phyloP scores from a whole-genome alignment of 2,329 filamentous ascomycete genomes.

The Ophiocordyceps sinensis region DNA sequence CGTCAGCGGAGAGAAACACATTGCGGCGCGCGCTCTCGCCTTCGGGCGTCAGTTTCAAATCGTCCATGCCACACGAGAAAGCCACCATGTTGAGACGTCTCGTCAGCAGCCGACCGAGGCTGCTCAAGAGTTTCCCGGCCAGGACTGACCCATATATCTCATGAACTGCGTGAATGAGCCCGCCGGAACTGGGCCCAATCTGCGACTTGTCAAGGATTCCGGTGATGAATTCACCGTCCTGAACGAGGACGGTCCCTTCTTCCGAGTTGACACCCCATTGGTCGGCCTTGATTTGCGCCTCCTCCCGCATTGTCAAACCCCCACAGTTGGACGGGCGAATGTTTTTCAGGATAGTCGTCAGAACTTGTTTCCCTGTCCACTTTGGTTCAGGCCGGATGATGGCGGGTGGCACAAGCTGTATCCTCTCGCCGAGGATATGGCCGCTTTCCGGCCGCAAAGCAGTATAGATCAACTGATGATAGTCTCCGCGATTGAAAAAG shows the following conservation, averaged over 20 bases:
- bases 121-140: conserved; percentile 77
- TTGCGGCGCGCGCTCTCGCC: conserved; percentile 61
- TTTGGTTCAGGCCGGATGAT: conserved; percentile 65
- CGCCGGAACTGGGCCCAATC: conserved; percentile 74
- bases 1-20: conserved; percentile 51
- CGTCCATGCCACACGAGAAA: conserved; percentile 95
- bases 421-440: conserved; percentile 69
- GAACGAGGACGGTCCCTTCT: conserved; percentile 69
- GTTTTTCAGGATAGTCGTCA: conserved; percentile 86
- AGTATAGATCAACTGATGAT: conserved; percentile 86
- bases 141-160: conserved; percentile 81
- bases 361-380: conserved; percentile 95
- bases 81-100: conserved; percentile 85
- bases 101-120: conserved; percentile 77
- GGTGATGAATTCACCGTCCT: conserved; percentile 73
- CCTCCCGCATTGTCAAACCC: conserved; percentile 65
- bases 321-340: conserved; percentile 66
- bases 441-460: conserved; percentile 81
- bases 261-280: conserved; percentile 67
- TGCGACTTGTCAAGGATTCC: conserved; percentile 95
- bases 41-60: conserved; percentile 68
- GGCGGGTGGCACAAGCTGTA: conserved; percentile 68
- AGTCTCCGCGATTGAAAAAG: conserved; percentile 76
- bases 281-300: conserved; percentile 62
- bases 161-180: conserved; percentile 82